Evolutionary conservation across 352 stramenopile genomes (phyloP).

Genomic region (Globisporangium ultimum): DNA sequence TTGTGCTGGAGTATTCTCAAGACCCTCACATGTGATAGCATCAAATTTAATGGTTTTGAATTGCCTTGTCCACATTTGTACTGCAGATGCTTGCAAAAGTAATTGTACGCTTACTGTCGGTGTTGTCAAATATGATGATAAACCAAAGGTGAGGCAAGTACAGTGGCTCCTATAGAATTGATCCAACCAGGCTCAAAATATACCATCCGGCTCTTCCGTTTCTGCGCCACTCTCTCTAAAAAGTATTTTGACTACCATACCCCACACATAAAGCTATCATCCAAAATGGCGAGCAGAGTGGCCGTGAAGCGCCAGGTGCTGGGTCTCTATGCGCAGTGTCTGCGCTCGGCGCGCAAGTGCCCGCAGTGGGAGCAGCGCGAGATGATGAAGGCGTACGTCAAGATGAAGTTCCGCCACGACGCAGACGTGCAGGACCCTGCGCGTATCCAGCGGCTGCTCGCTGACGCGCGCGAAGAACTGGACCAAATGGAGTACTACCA

Average conservation of each 20-base stretch:
- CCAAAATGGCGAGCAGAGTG: neutral
- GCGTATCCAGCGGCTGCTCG: constrained; percentile 50
- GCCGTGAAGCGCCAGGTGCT: constrained; percentile 35
- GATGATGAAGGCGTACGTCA: constrained; percentile 81
- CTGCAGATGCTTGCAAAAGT: neutral
- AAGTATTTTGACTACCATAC: too few species aligned
- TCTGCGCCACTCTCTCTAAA: neutral
- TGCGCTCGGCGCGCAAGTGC: constrained; percentile 70
- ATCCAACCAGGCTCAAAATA: neutral
- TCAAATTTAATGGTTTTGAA: neutral
- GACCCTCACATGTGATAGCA: neutral
- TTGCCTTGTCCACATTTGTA: too few species aligned
- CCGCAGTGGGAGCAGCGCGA: constrained; percentile 79
- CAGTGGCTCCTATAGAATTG: neutral
- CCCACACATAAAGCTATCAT: neutral
- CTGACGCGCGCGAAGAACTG: constrained; percentile 70
- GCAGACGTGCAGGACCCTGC: constrained; percentile 41
- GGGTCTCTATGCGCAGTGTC: constrained; percentile 63
- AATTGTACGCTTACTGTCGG: too few species aligned
- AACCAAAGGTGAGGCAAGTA: neutral
- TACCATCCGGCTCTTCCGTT: neutral
- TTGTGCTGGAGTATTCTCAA: neutral
- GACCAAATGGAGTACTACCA: constrained; percentile 88
- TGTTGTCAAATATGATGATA: too few species aligned
- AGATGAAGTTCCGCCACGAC: constrained; percentile 77